Percentiles rank a stretch among this genome's conserved stretches.
phyloP scores from a whole-genome alignment of 2,329 filamentous ascomycete genomes.

The Diaporthe sp. region DNA sequence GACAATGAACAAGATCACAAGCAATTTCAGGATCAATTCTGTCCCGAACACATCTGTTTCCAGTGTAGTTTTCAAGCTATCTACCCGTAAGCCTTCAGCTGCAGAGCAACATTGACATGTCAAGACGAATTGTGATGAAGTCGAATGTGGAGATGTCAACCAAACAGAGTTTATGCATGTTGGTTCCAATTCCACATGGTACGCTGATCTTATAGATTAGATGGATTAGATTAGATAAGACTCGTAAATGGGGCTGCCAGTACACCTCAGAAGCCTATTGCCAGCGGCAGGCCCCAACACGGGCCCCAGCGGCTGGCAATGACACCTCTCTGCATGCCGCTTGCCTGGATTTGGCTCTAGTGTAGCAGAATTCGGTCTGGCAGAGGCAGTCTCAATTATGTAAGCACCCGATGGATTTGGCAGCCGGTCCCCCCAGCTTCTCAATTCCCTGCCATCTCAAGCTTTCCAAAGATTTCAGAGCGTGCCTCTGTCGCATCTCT shows the following conservation, averaged over 20 bases:
- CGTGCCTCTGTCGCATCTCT: constrained; percentile 44
- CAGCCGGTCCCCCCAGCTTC: constrained; percentile 50
- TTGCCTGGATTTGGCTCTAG: neutral
- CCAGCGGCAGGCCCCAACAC: neutral
- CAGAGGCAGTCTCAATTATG: constrained; percentile 32
- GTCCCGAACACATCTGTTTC: neutral
- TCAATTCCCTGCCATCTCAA: constrained; percentile 36
- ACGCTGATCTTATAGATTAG: constrained; percentile 32
- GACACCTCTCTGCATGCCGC: neutral
- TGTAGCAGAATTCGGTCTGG: neutral
- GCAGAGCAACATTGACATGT: neutral
- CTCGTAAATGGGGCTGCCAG: no score
- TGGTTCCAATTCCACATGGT: neutral
- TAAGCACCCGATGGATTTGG: constrained; percentile 49
- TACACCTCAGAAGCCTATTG: no score
- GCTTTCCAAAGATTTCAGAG: constrained; percentile 47
- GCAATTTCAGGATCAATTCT: neutral
- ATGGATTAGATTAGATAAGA: constrained; percentile 40
- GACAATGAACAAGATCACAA: neutral
- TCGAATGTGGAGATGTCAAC: neutral
- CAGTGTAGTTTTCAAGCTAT: neutral
- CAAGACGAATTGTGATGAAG: neutral
- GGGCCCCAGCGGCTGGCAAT: neutral
- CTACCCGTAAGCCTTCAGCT: neutral
- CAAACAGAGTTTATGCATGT: neutral